Base-by-base conservation (phyloP, 192 early-diverging fungal species). In the Podila horticola region DNA sequence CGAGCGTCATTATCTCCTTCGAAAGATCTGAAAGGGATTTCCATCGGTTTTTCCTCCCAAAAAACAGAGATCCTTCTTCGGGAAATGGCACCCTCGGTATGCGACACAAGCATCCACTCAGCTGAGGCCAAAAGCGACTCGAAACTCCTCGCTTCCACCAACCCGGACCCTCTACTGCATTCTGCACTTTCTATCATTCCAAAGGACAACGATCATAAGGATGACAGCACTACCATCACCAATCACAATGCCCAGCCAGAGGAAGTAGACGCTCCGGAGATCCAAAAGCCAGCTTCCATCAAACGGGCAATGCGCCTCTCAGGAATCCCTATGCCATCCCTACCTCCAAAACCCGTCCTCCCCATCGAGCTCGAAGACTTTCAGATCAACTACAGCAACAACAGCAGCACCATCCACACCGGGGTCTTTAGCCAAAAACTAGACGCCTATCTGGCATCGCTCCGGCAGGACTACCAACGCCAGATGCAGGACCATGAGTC, bases 331-430 rank as follows among this genome's bases (percentile, higher is more conserved):
- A 4, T 66, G 12, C 76, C 76, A 22, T 10, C 41, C 0, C 57
- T 81, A 0, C 76, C 76, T 1, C 76, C 76, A 2, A 58, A 61
- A 33, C 76, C 76, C 17, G 52, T 81, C 3, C 72, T 81, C 29
- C 76, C 76, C 2, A 0, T 31, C 9, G 76, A 81, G 19, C 59
- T 81, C 33, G 71, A 81, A 58, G n/a, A 65, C 41, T 81, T 68
- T 50, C 71, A 72, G n/a, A 15, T 59, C n/a, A 28, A 30, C 59
- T 60, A 81, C n/a, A 41, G 26, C 12, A 13, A 57, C 19, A 26
- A 6, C 22, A 49, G 19, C 28, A 19, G 31, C 3, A 13, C 29
- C 28, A n/a, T 20, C 3, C 28, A 55, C 9, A 66, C 33, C 1
- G 48, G 33, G 6, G 11, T 50, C 17, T 73, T 67, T 15, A 66